A percentile compares a stretch with the other conserved stretches of the same genome.
Conservation (phyloP, 108 stramenopile species). For the Cyclotella distinguenda region DNA sequence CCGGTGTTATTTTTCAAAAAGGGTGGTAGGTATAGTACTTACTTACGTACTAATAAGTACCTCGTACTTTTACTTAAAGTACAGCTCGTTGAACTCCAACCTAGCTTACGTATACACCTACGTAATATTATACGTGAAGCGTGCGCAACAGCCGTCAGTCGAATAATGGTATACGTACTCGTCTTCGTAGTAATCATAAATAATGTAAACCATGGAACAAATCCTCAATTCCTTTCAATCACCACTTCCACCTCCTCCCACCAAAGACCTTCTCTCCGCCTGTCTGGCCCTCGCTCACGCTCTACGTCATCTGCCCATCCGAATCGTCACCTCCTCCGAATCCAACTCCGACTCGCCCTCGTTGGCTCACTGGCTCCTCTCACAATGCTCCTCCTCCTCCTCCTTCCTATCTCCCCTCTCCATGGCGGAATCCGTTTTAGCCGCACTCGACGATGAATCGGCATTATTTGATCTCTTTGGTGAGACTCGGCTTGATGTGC, state of each 20-base stretch:
- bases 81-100: too few relatives aligned
- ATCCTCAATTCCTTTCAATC: background rate
- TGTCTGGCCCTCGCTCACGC: background rate
- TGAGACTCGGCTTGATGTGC: slow-evolving; percentile 14
- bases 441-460: slow-evolving; percentile 12
- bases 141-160: too few relatives aligned
- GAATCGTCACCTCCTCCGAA: background rate
- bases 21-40: too few relatives aligned
- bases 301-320: background rate
- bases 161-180: too few relatives aligned
- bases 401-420: slow-evolving; percentile 25
- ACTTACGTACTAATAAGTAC: too few relatives aligned
- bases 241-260: background rate
- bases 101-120: too few relatives aligned
- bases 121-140: too few relatives aligned
- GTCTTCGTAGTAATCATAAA: too few relatives aligned
- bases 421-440: slow-evolving; percentile 15
- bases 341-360: background rate
- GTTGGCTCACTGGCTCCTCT: slow-evolving; percentile 22
- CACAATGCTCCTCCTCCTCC: slow-evolving; percentile 18
- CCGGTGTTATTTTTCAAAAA: too few relatives aligned
- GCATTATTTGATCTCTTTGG: slow-evolving; percentile 38
- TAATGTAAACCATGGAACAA: slow-evolving; percentile 6
- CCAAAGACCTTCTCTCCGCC: background rate
- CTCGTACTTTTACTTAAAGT: too few relatives aligned